Percentiles rank a stretch among this genome's conserved stretches.
Evolutionary conservation across 352 stramenopile species (phyloP).

Genomic region (Pythium dissimile): DNA sequence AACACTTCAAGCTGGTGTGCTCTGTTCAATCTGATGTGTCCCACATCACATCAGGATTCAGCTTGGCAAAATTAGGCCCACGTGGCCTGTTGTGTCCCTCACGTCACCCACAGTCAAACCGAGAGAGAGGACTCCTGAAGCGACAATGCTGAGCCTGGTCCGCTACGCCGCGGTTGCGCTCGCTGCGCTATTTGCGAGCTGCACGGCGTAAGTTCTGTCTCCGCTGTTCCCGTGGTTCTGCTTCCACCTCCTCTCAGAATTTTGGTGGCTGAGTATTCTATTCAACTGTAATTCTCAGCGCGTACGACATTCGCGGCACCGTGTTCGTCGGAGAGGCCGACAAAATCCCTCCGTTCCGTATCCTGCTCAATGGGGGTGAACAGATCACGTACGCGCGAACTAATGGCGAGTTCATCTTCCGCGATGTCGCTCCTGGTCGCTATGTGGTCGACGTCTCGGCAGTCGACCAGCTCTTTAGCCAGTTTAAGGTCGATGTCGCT

Average conservation of each 20-base stretch:
- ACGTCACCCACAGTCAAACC: background rate
- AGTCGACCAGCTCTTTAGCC: conserved; percentile 66
- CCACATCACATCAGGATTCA: too few relatives aligned
- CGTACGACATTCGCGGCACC: conserved; percentile 55
- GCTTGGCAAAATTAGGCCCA: conserved; percentile 6
- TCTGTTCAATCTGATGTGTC: too few relatives aligned
- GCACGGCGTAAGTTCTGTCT: conserved; percentile 12
- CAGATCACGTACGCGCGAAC: conserved; percentile 60
- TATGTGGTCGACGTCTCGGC: conserved; percentile 78
- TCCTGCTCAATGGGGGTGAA: conserved; percentile 74
- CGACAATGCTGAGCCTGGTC: conserved; percentile 24
- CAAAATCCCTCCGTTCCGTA: conserved; percentile 55
- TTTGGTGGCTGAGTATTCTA: background rate
- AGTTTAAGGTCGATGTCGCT: conserved; percentile 62
- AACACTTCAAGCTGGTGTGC: background rate
- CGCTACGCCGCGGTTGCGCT: conserved; percentile 33
- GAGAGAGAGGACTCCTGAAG: background rate
- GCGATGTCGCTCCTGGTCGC: conserved; percentile 59
- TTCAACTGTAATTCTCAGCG: conserved; percentile 13
- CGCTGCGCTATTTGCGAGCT: conserved; percentile 18
- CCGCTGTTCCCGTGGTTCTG: too few relatives aligned
- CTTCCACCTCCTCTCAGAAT: background rate
- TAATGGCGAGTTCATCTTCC: conserved; percentile 71
- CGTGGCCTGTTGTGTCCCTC: too few relatives aligned
- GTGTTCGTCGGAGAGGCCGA: conserved; percentile 46